These are phyloP conservation scores for Aspergillus steynii DNA, from an alignment of 495 filamentous ascomycete genomes.

Conservation along the genomic window DNA sequence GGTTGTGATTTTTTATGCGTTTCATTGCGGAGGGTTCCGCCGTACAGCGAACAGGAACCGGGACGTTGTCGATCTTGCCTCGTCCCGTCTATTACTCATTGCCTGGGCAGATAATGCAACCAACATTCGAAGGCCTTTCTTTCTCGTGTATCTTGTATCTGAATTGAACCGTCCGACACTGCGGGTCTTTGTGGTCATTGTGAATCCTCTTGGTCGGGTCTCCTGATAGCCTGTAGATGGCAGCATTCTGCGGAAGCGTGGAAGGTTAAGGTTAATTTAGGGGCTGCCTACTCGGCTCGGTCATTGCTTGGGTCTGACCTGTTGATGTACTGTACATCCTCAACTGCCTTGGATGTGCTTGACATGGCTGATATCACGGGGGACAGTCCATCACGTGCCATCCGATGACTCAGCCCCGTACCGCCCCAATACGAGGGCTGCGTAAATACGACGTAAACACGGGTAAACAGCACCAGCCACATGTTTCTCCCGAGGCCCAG, in stretches of 20 bases:
- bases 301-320: no score
- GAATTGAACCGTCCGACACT: background rate
- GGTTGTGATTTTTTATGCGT: background rate
- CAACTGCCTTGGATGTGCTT: no score
- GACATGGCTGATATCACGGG: no score
- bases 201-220: no score
- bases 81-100: background rate
- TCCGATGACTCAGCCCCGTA: background rate
- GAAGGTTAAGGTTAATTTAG: no score
- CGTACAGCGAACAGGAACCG: background rate
- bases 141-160: background rate
- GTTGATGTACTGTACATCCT: no score
- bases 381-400: background rate
- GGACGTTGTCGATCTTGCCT: background rate
- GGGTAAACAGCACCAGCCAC: constrained; percentile 3
- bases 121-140: background rate
- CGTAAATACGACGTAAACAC: background rate
- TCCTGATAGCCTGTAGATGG: no score
- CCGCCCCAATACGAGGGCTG: no score
- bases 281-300: no score
- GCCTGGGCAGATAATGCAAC: background rate
- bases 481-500: constrained; percentile 1
- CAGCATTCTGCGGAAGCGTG: no score
- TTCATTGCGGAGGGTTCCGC: background rate
- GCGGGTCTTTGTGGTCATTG: no score